Evolutionary conservation across 768 basidiomycete species (phyloP).

Genomic region (Tulasnella sp.): DNA sequence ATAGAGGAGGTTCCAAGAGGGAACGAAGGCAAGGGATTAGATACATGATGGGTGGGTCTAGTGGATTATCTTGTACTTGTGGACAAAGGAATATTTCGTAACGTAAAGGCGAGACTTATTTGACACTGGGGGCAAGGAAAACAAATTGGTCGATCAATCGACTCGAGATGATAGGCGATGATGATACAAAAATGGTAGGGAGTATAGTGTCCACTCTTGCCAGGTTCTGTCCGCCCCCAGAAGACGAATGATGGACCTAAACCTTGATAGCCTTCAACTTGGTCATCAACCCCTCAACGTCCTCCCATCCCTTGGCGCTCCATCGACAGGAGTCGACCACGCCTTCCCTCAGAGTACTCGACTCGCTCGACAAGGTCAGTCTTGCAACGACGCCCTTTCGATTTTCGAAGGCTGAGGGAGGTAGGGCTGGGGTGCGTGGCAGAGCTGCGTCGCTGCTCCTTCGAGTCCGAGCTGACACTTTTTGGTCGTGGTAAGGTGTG

Average conservation of each 20-base stretch:
- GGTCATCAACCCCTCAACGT: slow-evolving; percentile 2
- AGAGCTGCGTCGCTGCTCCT: background rate
- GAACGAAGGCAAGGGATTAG: background rate
- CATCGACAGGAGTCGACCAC: slow-evolving; percentile 7
- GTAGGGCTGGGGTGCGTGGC: background rate
- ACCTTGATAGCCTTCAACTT: background rate
- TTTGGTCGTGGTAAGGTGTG: background rate
- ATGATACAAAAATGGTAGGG: background rate
- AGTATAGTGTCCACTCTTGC: too few species aligned
- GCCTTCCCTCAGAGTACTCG: background rate
- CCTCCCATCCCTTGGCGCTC: background rate
- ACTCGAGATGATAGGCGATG: too few species aligned
- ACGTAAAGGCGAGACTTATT: too few species aligned
- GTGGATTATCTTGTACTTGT: too few species aligned
- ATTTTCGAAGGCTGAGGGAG: background rate
- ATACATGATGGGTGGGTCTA: too few species aligned
- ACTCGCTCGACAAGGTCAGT: background rate
- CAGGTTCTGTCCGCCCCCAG: too few species aligned
- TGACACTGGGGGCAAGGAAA: too few species aligned
- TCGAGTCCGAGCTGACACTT: background rate
- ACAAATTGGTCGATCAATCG: too few species aligned
- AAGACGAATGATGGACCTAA: too few species aligned
- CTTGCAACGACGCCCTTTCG: background rate
- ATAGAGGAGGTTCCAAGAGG: too few species aligned
- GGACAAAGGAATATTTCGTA: too few species aligned